phyloP scores from a whole-genome alignment of 1,284 basidiomycete species.

The Ustilago nuda region DNA sequence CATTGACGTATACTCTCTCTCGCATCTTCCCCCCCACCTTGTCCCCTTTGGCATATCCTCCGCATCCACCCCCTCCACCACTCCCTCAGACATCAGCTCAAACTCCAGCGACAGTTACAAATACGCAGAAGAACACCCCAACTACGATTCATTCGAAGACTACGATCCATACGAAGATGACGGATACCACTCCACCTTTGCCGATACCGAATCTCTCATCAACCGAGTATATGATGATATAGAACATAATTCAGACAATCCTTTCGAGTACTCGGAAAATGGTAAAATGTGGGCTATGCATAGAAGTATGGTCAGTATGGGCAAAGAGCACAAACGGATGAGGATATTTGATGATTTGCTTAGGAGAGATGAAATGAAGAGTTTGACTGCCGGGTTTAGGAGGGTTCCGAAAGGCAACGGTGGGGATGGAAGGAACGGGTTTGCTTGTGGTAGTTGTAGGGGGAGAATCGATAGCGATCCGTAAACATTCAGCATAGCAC shows the following conservation, averaged over 20 bases:
- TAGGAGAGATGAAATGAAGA: constrained; percentile 19
- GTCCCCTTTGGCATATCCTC: not conserved
- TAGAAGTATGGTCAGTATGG: not conserved
- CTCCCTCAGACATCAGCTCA: not conserved
- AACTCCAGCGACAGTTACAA: not conserved
- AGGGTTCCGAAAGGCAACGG: constrained; percentile 17
- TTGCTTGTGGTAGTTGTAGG: constrained; percentile 10
- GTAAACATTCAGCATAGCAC: not conserved
- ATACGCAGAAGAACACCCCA: not conserved
- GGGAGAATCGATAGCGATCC: constrained; percentile 19
- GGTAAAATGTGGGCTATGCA: constrained; percentile 4
- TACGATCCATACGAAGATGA: constrained; percentile 12
- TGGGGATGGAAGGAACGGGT: constrained; percentile 1
- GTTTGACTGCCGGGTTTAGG: constrained; percentile 19
- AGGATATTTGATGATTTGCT: constrained; percentile 27
- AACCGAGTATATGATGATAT: not conserved
- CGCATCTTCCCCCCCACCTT: constrained; percentile 10
- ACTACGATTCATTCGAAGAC: constrained; percentile 3
- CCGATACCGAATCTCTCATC: not conserved
- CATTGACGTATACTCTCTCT: constrained; percentile 26
- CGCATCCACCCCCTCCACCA: not conserved
- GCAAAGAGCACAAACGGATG: constrained; percentile 8
- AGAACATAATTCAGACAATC: not conserved
- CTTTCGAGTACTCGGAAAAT: not conserved
- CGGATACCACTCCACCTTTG: constrained; percentile 8